These are phyloP conservation scores for Tribonema minus DNA, from an alignment of 108 stramenopile genomes.

Conservation along the genomic window DNA sequence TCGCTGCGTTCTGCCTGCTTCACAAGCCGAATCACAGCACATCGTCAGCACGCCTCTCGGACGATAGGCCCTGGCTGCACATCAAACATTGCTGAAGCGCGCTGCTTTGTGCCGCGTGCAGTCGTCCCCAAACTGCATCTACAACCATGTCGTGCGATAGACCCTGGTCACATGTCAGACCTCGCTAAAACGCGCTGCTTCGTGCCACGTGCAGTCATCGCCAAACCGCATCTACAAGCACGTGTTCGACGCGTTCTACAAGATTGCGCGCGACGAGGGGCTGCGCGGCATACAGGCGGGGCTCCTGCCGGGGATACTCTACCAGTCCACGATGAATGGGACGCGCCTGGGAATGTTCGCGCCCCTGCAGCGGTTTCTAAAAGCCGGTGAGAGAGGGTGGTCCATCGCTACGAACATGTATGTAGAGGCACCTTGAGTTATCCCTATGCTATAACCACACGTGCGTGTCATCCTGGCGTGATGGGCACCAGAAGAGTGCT, in stretches of 20 bases:
- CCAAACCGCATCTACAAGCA: neutral
- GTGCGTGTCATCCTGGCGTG: no score
- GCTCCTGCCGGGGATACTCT: conserved; percentile 25
- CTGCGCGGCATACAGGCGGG: conserved; percentile 41
- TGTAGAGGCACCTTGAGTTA: no score
- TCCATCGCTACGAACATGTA: neutral
- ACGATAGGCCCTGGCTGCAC: no score
- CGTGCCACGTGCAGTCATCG: neutral
- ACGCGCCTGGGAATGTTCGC: conserved; percentile 21
- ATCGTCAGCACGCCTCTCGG: neutral
- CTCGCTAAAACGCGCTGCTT: no score
- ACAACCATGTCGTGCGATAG: no score
- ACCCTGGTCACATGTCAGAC: no score
- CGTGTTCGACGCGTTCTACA: conserved; percentile 18
- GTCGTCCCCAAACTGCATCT: neutral
- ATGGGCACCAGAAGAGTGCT: no score
- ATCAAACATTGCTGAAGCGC: no score
- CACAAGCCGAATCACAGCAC: neutral
- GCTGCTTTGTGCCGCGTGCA: neutral
- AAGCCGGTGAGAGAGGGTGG: no score
- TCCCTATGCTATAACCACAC: no score
- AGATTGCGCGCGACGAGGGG: conserved; percentile 36
- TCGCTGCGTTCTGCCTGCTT: neutral
- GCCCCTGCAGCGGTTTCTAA: neutral
- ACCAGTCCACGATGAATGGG: conserved; percentile 38